Conservation (phyloP, 1,284 basidiomycete genomes). For the Malassezia sympodialis region DNA sequence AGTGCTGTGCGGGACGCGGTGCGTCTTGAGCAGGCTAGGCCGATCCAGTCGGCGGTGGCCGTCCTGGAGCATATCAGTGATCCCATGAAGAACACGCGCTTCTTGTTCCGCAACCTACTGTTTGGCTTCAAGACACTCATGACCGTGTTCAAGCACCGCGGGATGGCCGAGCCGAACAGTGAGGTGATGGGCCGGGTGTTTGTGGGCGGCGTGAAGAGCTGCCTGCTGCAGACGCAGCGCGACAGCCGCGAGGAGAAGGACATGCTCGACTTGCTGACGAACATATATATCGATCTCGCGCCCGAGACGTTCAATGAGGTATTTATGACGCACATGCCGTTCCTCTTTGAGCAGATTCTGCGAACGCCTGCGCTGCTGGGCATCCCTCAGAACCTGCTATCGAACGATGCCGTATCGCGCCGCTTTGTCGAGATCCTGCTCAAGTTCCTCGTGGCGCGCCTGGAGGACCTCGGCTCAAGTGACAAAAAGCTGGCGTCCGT, state of each 20-base stretch:
- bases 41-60: constrained; percentile 48
- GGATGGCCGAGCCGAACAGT: constrained; percentile 72
- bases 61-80: constrained; percentile 49
- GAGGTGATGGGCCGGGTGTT: constrained; percentile 77
- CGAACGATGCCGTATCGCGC: constrained; percentile 70
- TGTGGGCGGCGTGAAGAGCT: constrained; percentile 70
- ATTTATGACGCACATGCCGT: constrained; percentile 35
- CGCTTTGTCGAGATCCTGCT: constrained; percentile 87
- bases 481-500: constrained; percentile 63
- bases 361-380: constrained; percentile 69
- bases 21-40: constrained; percentile 50
- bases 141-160: constrained; percentile 65
- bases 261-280: constrained; percentile 72
- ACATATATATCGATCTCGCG: constrained; percentile 50
- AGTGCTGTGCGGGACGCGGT: constrained; percentile 19
- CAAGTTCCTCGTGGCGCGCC: constrained; percentile 68
- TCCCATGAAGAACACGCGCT: constrained; percentile 56
- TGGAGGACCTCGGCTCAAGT: constrained; percentile 74
- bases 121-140: constrained; percentile 82
- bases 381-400: constrained; percentile 77
- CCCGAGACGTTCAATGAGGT: constrained; percentile 45
- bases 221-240: constrained; percentile 68
- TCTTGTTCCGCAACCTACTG: constrained; percentile 76
- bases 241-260: constrained; percentile 69
- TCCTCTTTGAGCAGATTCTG: constrained; percentile 41